Evolutionary conservation across 129 eudicot species (phyloP).

Genomic region (Erigeron canadensis): DNA sequence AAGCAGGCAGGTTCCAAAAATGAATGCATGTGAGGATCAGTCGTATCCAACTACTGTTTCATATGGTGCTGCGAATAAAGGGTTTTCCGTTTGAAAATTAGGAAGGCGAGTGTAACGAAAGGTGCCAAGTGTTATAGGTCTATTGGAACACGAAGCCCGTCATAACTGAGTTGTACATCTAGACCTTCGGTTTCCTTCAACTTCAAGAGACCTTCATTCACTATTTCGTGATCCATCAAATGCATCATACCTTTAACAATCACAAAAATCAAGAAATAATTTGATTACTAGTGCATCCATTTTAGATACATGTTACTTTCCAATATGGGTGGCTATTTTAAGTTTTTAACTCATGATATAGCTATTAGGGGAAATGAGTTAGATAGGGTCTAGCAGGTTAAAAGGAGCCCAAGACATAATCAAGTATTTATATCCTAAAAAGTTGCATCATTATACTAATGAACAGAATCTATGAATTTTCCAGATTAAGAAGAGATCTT

Average conservation of each 20-base stretch:
- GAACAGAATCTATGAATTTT: neutral
- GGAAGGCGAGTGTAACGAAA: neutral
- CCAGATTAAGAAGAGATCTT: neutral
- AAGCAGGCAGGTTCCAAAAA: slow-evolving; percentile 7
- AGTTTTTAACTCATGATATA: neutral
- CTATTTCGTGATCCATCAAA: slow-evolving; percentile 90
- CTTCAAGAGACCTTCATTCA: slow-evolving; percentile 57
- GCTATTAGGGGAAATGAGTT: neutral
- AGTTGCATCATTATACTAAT: neutral
- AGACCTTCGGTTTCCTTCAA: slow-evolving; percentile 84
- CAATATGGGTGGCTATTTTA: neutral
- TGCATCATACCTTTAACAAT: slow-evolving; percentile 88
- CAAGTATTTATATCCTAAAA: neutral
- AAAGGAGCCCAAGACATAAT: neutral
- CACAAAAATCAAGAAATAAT: neutral
- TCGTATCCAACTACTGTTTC: slow-evolving; percentile 2
- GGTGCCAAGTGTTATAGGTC: slow-evolving; percentile 40
- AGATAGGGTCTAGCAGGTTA: neutral
- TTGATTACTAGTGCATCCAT: neutral
- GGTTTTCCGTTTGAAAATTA: neutral
- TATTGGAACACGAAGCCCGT: slow-evolving; percentile 86
- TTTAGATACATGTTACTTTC: neutral
- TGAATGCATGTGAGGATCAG: slow-evolving; percentile 2
- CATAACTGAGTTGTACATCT: slow-evolving; percentile 91
- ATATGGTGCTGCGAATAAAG: neutral